A percentile compares a stretch with the other conserved stretches of the same genome.
Evolutionary conservation across 768 basidiomycete species (phyloP).

Genomic region (Hysterangium stoloniferum): DNA sequence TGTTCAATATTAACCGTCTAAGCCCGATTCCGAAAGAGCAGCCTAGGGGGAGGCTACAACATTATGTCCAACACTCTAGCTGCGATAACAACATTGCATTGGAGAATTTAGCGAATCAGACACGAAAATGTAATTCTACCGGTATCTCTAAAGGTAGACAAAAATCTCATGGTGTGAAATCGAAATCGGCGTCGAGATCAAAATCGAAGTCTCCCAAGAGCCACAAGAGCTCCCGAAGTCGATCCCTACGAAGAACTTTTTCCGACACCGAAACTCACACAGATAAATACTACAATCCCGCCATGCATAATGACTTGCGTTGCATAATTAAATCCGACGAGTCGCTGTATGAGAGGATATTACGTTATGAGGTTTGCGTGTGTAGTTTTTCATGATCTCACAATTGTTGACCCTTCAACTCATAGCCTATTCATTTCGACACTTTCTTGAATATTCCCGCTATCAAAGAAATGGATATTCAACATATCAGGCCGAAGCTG

Average conservation of each 20-base stretch:
- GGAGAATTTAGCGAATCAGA: too few relatives aligned
- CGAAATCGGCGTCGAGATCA: constrained; percentile 31
- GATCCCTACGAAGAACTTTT: neutral
- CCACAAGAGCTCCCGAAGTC: neutral
- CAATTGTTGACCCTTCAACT: constrained; percentile 3
- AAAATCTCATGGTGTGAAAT: constrained; percentile 20
- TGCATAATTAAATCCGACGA: constrained; percentile 35
- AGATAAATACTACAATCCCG: constrained; percentile 12
- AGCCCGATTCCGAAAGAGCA: neutral
- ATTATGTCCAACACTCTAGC: too few relatives aligned
- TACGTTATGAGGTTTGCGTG: constrained; percentile 64
- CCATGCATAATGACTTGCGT: constrained; percentile 37
- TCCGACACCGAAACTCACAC: constrained; percentile 11
- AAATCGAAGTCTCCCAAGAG: constrained; percentile 6
- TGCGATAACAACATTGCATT: too few relatives aligned
- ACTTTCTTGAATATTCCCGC: constrained; percentile 39
- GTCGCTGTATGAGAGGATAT: constrained; percentile 44
- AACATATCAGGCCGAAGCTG: constrained; percentile 33
- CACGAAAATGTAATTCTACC: too few relatives aligned
- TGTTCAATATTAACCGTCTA: constrained; percentile 1
- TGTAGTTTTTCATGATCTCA: neutral
- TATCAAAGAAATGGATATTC: constrained; percentile 22
- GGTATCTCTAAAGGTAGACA: neutral
- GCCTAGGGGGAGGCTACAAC: neutral
- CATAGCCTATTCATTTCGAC: constrained; percentile 52